Evolutionary conservation across 1,284 basidiomycete genomes (phyloP), one percentile per base, ranked within the genome.

Genomic region (Hypsizygus ulmarius): DNA sequence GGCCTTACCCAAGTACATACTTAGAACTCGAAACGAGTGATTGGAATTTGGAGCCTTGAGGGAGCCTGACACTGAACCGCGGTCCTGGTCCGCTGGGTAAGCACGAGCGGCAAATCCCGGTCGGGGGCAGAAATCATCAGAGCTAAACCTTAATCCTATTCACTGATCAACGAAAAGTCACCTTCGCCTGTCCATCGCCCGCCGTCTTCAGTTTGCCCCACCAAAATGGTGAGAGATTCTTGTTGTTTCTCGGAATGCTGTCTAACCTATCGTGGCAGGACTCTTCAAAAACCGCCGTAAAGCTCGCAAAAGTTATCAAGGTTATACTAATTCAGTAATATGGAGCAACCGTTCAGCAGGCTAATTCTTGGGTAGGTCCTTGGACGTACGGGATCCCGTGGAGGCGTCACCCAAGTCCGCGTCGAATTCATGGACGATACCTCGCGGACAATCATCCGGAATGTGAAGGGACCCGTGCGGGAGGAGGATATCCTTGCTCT

Each of bases 341-440:
- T 16, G 43, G 8, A 42, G 15, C 39, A 34, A 18, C 19, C 12
- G 10, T 11, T 30, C 27, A 38, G 3, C n/a, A 21, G 36, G 38
- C 47, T 54, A 50, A 47, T 47, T 50, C 54, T 41, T 50, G 40
- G 30, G 25, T 55, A 97, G 92, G 93, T 98, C 70, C 87, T 99
- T 66, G 97, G 97, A 70, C 87, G 97, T 66, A 99, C 97, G 67
- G 97, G 97, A 59, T 98, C 96, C 64, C 93, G 97, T 72, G 97
- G 97, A 78, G 95, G 95, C 81, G 95, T 99, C 64, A 99, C 94
- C 59, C 97, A 99, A 81, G 95, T 98, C 72, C 93, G 96, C 61
- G 97, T 99, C 62, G 96, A 99, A 73, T 98, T 99, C 81, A 89
- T 99, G 90, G 96, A 99, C 73, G 96, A 99, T 71, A 85, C 89